Evolutionary conservation across 371 early-diverging fungal species (phyloP), one percentile per base, ranked within the genome.

Genomic region (Chytridiales sp.): DNA sequence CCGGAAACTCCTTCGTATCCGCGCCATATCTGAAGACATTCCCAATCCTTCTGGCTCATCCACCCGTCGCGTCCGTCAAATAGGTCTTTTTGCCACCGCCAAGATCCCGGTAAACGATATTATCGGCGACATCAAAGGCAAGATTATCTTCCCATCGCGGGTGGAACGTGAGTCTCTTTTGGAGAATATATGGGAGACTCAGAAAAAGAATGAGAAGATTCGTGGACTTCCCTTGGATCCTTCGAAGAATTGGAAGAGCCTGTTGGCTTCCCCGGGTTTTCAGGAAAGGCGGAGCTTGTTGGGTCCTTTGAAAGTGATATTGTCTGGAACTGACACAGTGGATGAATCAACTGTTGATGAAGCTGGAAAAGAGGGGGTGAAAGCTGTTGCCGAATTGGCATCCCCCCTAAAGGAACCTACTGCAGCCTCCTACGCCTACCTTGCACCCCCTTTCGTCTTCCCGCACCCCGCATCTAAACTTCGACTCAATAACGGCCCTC

Each of bases 61-160:
- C 46, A 9, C 47, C 35, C 34, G 26, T 22, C 8, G 47, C n/a
- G 9, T 38, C 30, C 53, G 46, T 13, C 57, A 56, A 27, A 74
- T 73, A 24, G 93, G 89, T 19, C 70, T 90, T n/a, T 91, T 90
- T 77, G 85, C 89, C 2, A 84, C 85, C 38, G 71, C 69, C 21
- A 72, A 78, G 22, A 81, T 92, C 39, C 67, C 78, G 4, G 63
- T 74, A 1, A 72, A 80, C 39, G 70, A 76, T 36, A 88, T 83
- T 65, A 66, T 93, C 31, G 73, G 85, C 64, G 89, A 92, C 52
- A 84, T 86, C 62, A 79, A 79, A 38, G 94, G 94, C 24, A 59
- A 77, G 0, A 73, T 90, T n/a, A 85, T 85, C 1, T 41, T 43
- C 1, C 41, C 55, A 6, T 22, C 42, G 2, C 6, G n/a, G n/a